phyloP scores from a whole-genome alignment of 495 filamentous ascomycete species.

The Durotheca rogersii region DNA sequence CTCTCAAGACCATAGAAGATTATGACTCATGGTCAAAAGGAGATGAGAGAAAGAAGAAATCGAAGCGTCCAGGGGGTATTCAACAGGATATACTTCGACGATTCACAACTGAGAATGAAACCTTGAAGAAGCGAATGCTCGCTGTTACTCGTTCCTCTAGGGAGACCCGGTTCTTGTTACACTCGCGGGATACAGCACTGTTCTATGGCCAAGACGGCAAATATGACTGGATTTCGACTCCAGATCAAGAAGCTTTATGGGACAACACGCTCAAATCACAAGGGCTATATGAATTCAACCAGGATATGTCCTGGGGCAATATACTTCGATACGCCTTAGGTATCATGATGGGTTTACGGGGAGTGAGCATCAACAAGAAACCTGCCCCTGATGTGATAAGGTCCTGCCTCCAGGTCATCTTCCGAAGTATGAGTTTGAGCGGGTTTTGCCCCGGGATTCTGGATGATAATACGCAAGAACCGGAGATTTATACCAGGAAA shows the following conservation, averaged over 20 bases:
- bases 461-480: background rate
- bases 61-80: background rate
- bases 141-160: background rate
- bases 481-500: background rate
- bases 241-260: background rate
- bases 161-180: background rate
- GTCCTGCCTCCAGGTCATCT: background rate
- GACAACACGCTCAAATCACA: background rate
- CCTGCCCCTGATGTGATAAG: background rate
- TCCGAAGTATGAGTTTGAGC: background rate
- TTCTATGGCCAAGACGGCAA: background rate
- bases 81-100: background rate
- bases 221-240: background rate
- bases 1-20: background rate
- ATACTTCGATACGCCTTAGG: background rate
- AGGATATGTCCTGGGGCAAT: background rate
- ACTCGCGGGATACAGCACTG: background rate
- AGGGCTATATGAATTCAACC: background rate
- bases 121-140: background rate
- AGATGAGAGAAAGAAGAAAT: background rate
- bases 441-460: background rate
- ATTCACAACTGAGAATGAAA: background rate
- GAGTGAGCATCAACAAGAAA: background rate
- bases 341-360: background rate
- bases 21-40: background rate